Percentiles rank a stretch among this genome's conserved stretches.
Evolutionary conservation across 2,329 filamentous ascomycete species (phyloP).

Genomic region (Talaromyces verruculosus): DNA sequence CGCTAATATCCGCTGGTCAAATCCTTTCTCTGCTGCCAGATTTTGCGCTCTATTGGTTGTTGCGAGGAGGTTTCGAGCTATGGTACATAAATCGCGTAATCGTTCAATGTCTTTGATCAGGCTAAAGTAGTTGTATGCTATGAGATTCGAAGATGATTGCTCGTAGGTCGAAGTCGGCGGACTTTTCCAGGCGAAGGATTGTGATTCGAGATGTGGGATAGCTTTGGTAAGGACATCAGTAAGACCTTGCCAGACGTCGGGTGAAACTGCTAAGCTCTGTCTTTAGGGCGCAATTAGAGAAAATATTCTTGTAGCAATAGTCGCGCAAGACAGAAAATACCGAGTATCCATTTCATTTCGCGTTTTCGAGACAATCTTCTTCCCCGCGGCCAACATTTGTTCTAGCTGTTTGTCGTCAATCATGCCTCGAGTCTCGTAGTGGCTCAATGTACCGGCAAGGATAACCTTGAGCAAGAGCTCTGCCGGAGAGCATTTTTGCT

Average conservation of each 20-base stretch:
- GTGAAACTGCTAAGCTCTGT: conserved; percentile 57
- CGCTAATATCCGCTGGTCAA: conserved; percentile 62
- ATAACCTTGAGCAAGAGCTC: conserved; percentile 52
- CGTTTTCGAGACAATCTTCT: conserved; percentile 60
- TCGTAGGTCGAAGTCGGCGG: conserved; percentile 58
- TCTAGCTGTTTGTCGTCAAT: conserved; percentile 60
- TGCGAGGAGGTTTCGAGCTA: conserved; percentile 62
- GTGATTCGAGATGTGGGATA: conserved; percentile 60
- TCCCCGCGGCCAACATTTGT: conserved; percentile 58
- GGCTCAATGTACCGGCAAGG: conserved; percentile 51
- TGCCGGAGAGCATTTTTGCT: conserved; percentile 45
- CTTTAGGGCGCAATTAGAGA: conserved; percentile 33
- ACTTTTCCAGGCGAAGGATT: conserved; percentile 62
- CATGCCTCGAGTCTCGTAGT: conserved; percentile 61
- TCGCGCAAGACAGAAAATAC: conserved; percentile 31
- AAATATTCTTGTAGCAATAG: neutral
- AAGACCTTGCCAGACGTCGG: conserved; percentile 61
- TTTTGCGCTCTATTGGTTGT: conserved; percentile 63
- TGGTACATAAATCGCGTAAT: conserved; percentile 61
- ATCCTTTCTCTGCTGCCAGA: conserved; percentile 58
- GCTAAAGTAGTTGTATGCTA: conserved; percentile 59
- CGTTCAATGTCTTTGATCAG: conserved; percentile 63
- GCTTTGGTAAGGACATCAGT: conserved; percentile 59
- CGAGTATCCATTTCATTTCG: conserved; percentile 57
- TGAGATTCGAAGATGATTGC: conserved; percentile 59